Evolutionary conservation across 2,329 filamentous ascomycete genomes (phyloP).

Genomic region (Samsoniella hepiali): DNA sequence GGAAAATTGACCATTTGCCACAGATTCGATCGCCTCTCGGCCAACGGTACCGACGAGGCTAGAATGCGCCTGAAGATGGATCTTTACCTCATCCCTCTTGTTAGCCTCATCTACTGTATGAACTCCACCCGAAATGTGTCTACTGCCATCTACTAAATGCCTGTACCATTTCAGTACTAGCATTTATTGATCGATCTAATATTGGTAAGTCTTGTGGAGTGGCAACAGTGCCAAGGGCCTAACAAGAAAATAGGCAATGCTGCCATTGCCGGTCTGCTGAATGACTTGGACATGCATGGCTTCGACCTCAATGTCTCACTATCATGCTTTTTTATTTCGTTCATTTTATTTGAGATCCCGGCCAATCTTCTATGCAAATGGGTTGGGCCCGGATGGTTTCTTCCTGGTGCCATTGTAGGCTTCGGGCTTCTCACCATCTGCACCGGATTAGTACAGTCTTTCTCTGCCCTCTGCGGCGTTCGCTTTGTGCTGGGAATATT

Average conservation of each 20-base stretch:
- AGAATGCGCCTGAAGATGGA: constrained; percentile 55
- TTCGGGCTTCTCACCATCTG: constrained; percentile 60
- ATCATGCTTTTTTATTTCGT: constrained; percentile 61
- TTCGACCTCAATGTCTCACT: constrained; percentile 62
- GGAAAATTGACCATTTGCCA: background rate
- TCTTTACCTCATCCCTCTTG: constrained; percentile 55
- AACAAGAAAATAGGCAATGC: constrained; percentile 48
- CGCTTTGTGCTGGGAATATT: constrained; percentile 60
- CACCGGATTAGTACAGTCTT: constrained; percentile 57
- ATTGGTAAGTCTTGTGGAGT: constrained; percentile 46
- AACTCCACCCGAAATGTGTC: background rate
- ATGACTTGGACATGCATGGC: constrained; percentile 50
- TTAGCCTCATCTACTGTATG: constrained; percentile 50
- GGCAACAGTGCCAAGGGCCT: background rate
- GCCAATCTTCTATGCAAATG: constrained; percentile 61
- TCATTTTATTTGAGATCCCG: constrained; percentile 64
- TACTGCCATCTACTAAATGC: background rate
- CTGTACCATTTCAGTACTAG: background rate
- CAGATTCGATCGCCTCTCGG: background rate
- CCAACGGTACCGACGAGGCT: background rate
- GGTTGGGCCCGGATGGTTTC: constrained; percentile 63
- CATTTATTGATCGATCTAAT: constrained; percentile 64
- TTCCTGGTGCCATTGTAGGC: constrained; percentile 53
- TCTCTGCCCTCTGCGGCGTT: constrained; percentile 47
- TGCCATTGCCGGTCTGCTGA: constrained; percentile 54